Percentiles rank a stretch among this genome's conserved stretches.
These are phyloP conservation scores for Blumeriella jaapii DNA, from an alignment of 2,329 filamentous ascomycete species.

Conservation along the genomic window DNA sequence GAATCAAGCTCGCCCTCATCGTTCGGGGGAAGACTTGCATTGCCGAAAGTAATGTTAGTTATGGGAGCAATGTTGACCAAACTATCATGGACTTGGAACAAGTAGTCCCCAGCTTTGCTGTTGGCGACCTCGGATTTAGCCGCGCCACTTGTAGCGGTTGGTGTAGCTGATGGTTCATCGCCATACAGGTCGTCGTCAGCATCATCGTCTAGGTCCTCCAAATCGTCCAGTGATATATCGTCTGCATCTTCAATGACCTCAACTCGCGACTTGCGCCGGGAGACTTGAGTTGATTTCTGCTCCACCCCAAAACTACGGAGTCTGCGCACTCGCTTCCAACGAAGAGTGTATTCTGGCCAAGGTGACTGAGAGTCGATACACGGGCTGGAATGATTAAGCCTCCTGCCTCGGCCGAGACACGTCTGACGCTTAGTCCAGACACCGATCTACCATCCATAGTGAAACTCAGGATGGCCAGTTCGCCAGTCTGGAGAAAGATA, in stretches of 20 bases:
- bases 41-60: conserved; percentile 60
- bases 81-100: conserved; percentile 66
- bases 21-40: conserved; percentile 33
- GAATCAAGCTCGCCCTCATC: conserved; percentile 35
- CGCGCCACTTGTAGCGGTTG: conserved; percentile 28
- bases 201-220: conserved; percentile 42
- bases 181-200: conserved; percentile 49
- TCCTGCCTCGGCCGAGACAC: conserved; percentile 50
- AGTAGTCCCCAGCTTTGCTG: conserved; percentile 49
- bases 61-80: conserved; percentile 73
- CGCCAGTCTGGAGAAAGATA: conserved; percentile 67
- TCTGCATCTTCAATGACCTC: conserved; percentile 43
- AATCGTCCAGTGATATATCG: conserved; percentile 38
- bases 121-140: conserved; percentile 28
- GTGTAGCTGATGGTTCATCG: conserved; percentile 36
- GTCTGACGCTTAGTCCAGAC: conserved; percentile 66
- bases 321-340: conserved; percentile 77
- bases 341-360: conserved; percentile 64
- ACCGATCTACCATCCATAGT: conserved; percentile 84
- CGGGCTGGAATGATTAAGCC: conserved; percentile 48
- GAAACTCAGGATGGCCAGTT: conserved; percentile 66
- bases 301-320: conserved; percentile 73
- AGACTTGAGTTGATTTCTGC: conserved; percentile 47
- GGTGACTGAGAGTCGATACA: conserved; percentile 56
- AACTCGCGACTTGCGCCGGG: conserved; percentile 51